Base-by-base conservation (phyloP, 805 yeast species). In the Metschnikowia dekortorum region DNA sequence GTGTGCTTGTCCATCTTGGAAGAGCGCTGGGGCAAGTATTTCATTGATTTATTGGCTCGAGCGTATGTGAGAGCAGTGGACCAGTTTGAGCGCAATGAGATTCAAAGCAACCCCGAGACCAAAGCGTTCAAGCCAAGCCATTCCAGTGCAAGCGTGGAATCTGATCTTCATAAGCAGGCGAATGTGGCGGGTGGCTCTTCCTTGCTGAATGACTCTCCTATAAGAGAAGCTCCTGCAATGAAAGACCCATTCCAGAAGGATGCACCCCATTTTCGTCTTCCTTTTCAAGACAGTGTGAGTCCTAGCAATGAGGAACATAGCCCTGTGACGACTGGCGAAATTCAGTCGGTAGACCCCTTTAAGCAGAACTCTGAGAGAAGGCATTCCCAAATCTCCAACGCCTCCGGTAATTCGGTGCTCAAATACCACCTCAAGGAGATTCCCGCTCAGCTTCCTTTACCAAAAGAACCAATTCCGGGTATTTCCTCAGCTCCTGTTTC, bases 1-100 rank as follows among this genome's bases (percentile, higher is more conserved):
- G 81, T 84, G 4, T 85, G 91, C 0, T 52, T 82, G 44, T 74
- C 71, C 54, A 68, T 87, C 4, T 70, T 87, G 47, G 74, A 87
- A 56, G 85, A 83, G 56, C 72, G 94, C 61, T 87, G 95, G 95
- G 94, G 94, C 0, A 65, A 80, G 33, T 83, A 79, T 53, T 87
- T 87, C 60, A 83, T 84, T 54, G 74, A 75, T 55, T 54, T 86
- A 14, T 63, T 87, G 37, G 73, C 89, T 0, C 76, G 79, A 57
- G 87, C 84, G 1, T 87, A 85, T 62, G 81, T 85, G 0, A 71
- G 79, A 51, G 84, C 87, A 0, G 75, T 75, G 6, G 75, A 71
- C 33, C 63, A 62, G 44, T 73, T 73, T 52, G 75, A 73, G 45
- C 47, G 58, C 6, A 63, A 60, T 29, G 55, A 53, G 67, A 64